These are phyloP conservation scores for Onygenales sp. DNA, from an alignment of 2,329 filamentous ascomycete genomes.

Conservation along the genomic window DNA sequence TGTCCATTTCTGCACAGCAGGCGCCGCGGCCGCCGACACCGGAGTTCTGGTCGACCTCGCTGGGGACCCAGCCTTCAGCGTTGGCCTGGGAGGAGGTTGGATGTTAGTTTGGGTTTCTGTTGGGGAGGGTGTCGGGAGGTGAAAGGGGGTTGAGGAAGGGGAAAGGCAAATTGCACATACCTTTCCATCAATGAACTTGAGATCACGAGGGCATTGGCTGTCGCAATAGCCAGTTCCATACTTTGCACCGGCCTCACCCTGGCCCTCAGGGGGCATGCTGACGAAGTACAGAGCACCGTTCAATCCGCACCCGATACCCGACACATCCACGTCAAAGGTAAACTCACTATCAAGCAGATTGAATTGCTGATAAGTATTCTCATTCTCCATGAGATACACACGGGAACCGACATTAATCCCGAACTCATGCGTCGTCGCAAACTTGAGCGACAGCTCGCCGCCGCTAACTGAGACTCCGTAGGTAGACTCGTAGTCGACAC, in stretches of 20 bases:
- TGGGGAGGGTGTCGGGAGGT: background rate
- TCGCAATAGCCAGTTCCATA: conserved; percentile 52
- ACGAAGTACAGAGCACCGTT: conserved; percentile 57
- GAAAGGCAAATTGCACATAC: conserved; percentile 19
- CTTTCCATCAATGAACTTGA: conserved; percentile 42
- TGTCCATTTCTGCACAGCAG: conserved; percentile 55
- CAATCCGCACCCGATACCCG: conserved; percentile 53
- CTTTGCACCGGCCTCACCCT: conserved; percentile 37
- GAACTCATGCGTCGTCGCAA: conserved; percentile 24
- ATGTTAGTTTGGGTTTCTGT: background rate
- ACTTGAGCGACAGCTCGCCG: conserved; percentile 35
- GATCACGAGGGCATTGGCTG: conserved; percentile 39
- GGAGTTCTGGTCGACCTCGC: conserved; percentile 40
- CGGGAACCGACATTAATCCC: conserved; percentile 32
- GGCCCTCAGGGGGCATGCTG: conserved; percentile 36
- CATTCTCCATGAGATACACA: conserved; percentile 50
- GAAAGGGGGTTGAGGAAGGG: no score
- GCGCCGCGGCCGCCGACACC: conserved; percentile 42
- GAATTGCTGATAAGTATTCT: conserved; percentile 52
- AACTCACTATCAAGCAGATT: conserved; percentile 54
- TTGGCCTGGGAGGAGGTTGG: conserved; percentile 31
- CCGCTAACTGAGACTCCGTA: conserved; percentile 40
- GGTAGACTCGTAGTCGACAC: conserved; percentile 39
- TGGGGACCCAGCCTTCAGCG: conserved; percentile 38
- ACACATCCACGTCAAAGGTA: conserved; percentile 58